Percentiles rank a stretch among this genome's conserved stretches.
Evolutionary conservation across 805 yeast species (phyloP).

Genomic region (Zygoascus flipseniorum): DNA sequence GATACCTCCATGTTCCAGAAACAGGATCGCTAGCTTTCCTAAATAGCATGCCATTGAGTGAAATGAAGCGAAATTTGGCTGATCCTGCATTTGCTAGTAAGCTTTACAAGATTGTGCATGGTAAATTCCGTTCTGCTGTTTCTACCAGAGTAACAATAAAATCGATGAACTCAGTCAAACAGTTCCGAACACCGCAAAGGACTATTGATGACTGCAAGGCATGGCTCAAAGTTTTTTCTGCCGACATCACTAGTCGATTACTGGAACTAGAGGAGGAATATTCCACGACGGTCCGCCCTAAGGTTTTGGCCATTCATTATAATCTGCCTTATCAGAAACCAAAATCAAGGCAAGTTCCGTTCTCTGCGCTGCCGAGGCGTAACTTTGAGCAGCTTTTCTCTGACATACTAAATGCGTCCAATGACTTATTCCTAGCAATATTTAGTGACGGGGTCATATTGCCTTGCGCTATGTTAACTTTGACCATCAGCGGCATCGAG

Average conservation of each 20-base stretch:
- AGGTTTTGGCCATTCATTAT: constrained; percentile 40
- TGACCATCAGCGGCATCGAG: constrained; percentile 1
- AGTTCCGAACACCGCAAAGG: constrained; percentile 52
- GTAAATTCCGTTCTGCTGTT: constrained; percentile 48
- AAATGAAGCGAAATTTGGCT: constrained; percentile 34
- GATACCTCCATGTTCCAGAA: constrained; percentile 44
- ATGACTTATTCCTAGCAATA: background rate
- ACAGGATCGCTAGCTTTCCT: constrained; percentile 42
- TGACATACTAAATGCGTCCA: constrained; percentile 2
- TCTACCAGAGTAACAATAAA: constrained; percentile 54
- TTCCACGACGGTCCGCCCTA: constrained; percentile 39
- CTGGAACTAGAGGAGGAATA: constrained; percentile 67
- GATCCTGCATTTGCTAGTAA: constrained; percentile 42
- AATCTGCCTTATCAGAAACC: constrained; percentile 14
- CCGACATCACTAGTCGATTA: constrained; percentile 65
- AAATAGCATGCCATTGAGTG: constrained; percentile 36
- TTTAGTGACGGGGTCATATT: background rate
- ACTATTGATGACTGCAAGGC: constrained; percentile 48
- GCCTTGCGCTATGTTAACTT: constrained; percentile 1
- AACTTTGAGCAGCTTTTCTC: constrained; percentile 6
- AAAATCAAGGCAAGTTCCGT: constrained; percentile 19
- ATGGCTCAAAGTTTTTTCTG: constrained; percentile 80
- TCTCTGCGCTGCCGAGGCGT: constrained; percentile 6
- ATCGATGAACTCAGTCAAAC: constrained; percentile 85
- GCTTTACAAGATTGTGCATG: constrained; percentile 57